Percentiles rank a stretch among this genome's conserved stretches.
These are phyloP conservation scores for Amaranthus palmeri DNA, from an alignment of 148 eudicot genomes.

Conservation along the genomic window DNA sequence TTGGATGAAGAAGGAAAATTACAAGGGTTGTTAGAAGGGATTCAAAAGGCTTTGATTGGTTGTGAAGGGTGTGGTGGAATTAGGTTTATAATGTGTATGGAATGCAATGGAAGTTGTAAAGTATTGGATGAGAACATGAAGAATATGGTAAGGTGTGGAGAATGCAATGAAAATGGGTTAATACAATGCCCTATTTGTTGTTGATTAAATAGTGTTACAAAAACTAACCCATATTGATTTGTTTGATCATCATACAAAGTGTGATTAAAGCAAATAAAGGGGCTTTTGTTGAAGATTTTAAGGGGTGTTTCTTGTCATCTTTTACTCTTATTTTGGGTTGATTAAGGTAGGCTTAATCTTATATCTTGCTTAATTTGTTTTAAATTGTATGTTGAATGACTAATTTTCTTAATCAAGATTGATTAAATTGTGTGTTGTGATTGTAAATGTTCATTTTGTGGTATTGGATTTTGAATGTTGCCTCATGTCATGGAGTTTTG, in stretches of 20 bases:
- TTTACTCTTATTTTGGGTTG: background rate
- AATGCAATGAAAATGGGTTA: constrained; percentile 91
- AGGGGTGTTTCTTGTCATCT: background rate
- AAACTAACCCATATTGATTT: background rate
- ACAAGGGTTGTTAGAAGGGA: constrained; percentile 46
- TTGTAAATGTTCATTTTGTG: too few species aligned
- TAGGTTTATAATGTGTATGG: constrained; percentile 74
- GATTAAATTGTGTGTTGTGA: too few species aligned
- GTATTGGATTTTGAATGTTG: too few species aligned
- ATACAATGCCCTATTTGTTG: constrained; percentile 77
- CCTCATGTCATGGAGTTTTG: too few species aligned
- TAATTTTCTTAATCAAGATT: too few species aligned
- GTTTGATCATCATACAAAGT: background rate
- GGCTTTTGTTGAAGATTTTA: background rate
- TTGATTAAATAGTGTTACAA: constrained; percentile 1
- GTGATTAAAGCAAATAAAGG: background rate
- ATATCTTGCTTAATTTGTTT: background rate
- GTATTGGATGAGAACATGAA: constrained; percentile 47
- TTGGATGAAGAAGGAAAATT: constrained; percentile 82
- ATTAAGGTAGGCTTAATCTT: background rate
- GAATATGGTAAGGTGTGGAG: constrained; percentile 50
- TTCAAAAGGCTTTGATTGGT: constrained; percentile 29
- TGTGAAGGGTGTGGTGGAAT: constrained; percentile 72
- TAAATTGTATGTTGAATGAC: too few species aligned
- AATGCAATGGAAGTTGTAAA: constrained; percentile 75